Evolutionary conservation across 192 early-diverging fungal genomes (phyloP).

Genomic region (Gigaspora rosea): DNA sequence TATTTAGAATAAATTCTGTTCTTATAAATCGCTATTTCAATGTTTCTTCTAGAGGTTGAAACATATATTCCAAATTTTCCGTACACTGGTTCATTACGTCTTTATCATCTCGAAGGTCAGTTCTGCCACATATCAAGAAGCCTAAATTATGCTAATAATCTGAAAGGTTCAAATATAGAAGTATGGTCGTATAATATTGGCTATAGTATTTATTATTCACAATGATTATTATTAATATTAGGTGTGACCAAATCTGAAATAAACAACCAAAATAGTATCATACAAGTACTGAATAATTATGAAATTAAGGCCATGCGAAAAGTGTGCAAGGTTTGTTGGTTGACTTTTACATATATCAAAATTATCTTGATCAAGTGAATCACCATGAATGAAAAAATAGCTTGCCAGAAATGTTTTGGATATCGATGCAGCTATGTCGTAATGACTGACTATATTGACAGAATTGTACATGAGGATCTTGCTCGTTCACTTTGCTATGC

Average conservation of each 20-base stretch:
- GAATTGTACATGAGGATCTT: constrained; percentile 84
- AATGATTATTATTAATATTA: constrained; percentile 29
- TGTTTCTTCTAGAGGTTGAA: neutral
- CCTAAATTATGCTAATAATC: constrained; percentile 69
- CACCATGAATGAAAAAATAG: constrained; percentile 40
- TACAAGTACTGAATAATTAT: constrained; percentile 64
- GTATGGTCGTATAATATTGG: neutral
- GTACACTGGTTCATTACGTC: constrained; percentile 71
- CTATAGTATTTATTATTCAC: neutral
- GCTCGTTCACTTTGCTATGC: too few relatives aligned
- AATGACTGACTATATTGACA: constrained; percentile 95
- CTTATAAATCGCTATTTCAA: neutral
- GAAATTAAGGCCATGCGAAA: constrained; percentile 82
- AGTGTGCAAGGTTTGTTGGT: constrained; percentile 67
- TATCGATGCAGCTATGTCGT: constrained; percentile 79
- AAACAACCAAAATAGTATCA: constrained; percentile 59
- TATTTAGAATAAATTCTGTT: neutral
- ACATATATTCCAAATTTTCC: constrained; percentile 12
- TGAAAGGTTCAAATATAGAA: constrained; percentile 18
- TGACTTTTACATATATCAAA: neutral
- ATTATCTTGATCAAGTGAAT: neutral
- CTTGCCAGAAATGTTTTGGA: constrained; percentile 90
- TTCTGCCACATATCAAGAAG: constrained; percentile 64
- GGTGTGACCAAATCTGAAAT: constrained; percentile 79
- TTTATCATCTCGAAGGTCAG: constrained; percentile 64